A percentile compares a stretch with the other conserved stretches of the same genome.
Evolutionary conservation across 805 yeast genomes (phyloP).

Genomic region (Yamadazyma paraphyllophila): DNA sequence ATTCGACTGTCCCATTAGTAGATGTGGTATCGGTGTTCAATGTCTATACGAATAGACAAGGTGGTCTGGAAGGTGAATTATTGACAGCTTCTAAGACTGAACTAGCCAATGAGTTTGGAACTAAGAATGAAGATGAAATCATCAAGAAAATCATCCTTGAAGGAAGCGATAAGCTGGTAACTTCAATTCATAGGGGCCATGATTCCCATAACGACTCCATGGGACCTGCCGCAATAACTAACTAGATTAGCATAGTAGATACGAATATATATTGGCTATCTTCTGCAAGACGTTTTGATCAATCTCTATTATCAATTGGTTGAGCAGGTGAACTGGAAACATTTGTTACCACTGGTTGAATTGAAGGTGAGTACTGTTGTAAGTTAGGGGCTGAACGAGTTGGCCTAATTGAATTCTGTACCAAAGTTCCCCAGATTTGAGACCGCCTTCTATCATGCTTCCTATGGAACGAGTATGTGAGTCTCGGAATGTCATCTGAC

Average conservation of each 20-base stretch:
- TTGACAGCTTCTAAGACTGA: conserved; percentile 70
- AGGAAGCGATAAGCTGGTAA: conserved; percentile 50
- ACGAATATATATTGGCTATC: not conserved
- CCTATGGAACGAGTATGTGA: conserved; percentile 3
- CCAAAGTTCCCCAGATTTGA: not conserved
- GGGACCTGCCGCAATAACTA: conserved; percentile 12
- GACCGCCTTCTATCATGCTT: not conserved
- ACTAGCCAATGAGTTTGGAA: conserved; percentile 67
- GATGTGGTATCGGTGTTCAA: conserved; percentile 64
- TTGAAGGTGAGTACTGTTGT: not conserved
- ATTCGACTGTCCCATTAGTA: conserved; percentile 54
- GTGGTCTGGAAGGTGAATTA: conserved; percentile 71
- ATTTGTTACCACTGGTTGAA: not conserved
- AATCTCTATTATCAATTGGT: not conserved
- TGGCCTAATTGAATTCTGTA: not conserved
- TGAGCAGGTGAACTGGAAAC: too few relatives aligned
- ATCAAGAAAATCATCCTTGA: conserved; percentile 55
- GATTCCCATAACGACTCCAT: conserved; percentile 47
- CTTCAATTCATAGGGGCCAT: conserved; percentile 20
- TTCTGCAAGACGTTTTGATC: not conserved
- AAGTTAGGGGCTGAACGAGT: not conserved
- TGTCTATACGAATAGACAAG: conserved; percentile 58
- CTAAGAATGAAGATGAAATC: conserved; percentile 51
- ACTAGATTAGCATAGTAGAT: conserved; percentile 1
- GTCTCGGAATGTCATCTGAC: conserved; percentile 10